Base-by-base conservation (phyloP, 2,329 filamentous ascomycete genomes). In the Diaporthe vexans region DNA sequence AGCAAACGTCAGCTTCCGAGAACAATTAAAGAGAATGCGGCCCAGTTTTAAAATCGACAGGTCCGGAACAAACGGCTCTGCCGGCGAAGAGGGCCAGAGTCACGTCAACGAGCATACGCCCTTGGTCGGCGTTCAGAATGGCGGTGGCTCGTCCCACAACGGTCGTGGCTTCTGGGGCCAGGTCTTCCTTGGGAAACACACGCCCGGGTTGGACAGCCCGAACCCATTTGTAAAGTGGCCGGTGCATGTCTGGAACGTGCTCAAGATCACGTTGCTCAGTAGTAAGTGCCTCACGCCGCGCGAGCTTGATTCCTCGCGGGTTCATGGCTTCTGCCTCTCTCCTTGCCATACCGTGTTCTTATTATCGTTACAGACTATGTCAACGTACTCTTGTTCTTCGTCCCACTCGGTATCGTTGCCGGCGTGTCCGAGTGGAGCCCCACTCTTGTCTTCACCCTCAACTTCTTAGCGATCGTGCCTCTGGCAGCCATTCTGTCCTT, bases 401-500 rank as follows among this genome's bases (percentile, higher is more conserved):
- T 95, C 11, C 93, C 94, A 13, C 82, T 94, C 56, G 94, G 93
- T 76, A 94, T 95, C 76, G 79, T 91, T 71, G 91, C 93, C 74
- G 93, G 93, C 74, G 83, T 85, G 19, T 79, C 90, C 75, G 85
- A 86, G 61, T 93, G 92, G 91, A 86, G 88, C 79, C 88, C 94
- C 1, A 90, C 91, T 15, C 88, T 89, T 72, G 89, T 95, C 77
- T 95, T 95, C 82, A 86, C 91, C 65, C 88, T 95, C 81, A 95
- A 95, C 85, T 95, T 95, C 85, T 89, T 95, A 78, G 94, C 94
- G 78, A 95, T 95, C 77, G 92, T 95, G 76, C 93, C 93, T 3
- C 87, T 95, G 51, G 93, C 93, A 17, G 90, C 93, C 29, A 88
- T 95, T 75, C 85, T 95, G 74, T 94, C 92, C 72, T 94, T 94